Evolutionary conservation across 2,329 filamentous ascomycete genomes (phyloP).

Genomic region (Elsinoe fawcettii): DNA sequence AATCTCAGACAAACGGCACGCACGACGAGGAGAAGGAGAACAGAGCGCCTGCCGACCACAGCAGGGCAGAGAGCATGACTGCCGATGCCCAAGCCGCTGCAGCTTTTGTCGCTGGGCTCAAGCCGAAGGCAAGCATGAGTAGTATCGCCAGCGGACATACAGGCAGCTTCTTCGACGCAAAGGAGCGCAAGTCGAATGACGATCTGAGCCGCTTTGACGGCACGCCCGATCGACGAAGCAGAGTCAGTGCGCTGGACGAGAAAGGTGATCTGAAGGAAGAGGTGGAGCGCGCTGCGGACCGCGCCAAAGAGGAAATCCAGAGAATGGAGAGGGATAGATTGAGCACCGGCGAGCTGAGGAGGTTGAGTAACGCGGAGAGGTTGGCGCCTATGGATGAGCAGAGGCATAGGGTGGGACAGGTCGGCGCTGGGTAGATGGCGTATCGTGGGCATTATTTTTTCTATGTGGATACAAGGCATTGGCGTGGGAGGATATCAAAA

Average conservation of each 20-base stretch:
- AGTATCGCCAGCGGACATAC: neutral
- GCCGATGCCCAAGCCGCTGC: slow-evolving; percentile 10
- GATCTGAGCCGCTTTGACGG: slow-evolving; percentile 2
- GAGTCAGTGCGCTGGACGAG: neutral
- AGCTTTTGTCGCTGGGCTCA: neutral
- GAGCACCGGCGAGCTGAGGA: slow-evolving; percentile 7
- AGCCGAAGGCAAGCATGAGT: neutral
- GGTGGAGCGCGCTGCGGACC: neutral
- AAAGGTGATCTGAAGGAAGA: slow-evolving; percentile 3
- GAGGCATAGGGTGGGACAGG: neutral
- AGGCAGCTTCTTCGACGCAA: slow-evolving; percentile 10
- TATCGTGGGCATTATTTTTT: neutral
- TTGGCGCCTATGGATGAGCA: neutral
- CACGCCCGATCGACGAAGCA: slow-evolving; percentile 3
- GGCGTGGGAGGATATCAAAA: neutral
- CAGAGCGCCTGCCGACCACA: neutral
- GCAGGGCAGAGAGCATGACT: slow-evolving; percentile 5
- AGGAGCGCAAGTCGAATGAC: neutral
- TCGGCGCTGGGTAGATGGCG: neutral
- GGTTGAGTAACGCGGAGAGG: neutral
- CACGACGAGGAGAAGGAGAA: neutral
- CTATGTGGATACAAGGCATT: neutral
- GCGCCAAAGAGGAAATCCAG: neutral
- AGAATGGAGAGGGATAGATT: neutral
- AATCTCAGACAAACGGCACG: neutral